Evolutionary conservation across 768 basidiomycete species (phyloP), one percentile per base, ranked within the genome.

Genomic region (Psilocybe cyanescens): DNA sequence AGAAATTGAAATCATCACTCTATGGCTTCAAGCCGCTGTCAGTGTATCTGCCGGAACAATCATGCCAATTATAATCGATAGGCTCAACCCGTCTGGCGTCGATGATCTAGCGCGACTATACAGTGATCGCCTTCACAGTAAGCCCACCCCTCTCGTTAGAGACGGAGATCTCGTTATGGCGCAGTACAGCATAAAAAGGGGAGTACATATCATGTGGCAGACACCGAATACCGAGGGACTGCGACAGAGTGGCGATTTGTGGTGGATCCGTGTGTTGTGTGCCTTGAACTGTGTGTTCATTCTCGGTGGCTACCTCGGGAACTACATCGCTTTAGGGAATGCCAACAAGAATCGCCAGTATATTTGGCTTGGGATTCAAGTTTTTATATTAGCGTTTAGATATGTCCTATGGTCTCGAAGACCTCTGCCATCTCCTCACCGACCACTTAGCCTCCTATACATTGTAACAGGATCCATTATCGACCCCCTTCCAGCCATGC

Each of bases 151-250:
- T n/a, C 51, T 53, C n/a, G n/a, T 53, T 53, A 30, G 51, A 37
- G 51, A 53, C 29, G 51, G 51, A 8, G 51, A 53, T 35, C 51
- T 16, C 4, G 51, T 53, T 14, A 53, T 53, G 51, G 31, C 51
- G 6, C 51, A 53, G 5, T 31, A 53, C 16, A 17, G 11, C 14
- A 31, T 19, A 4, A 53, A 33, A 37, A 53, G 1, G 9, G 51
- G 35, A 8, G 51, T 33, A 5, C 51, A 53, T 11, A 53, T 53
- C n/a, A 8, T 53, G n/a, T 53, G 51, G 51, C 51, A 53, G 33
- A 53, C 51, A 3, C 51, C 51, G 33, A 4, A 17, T 8, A 53
- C 16, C 2, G 51, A 53, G 16, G 51, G 17, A 5, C 51, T n/a
- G 12, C 16, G 14, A 35, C 51, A 33, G 14, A 53, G 51, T 17